phyloP scores from a whole-genome alignment of 2,329 filamentous ascomycete species.

The Colletotrichum sidae region DNA sequence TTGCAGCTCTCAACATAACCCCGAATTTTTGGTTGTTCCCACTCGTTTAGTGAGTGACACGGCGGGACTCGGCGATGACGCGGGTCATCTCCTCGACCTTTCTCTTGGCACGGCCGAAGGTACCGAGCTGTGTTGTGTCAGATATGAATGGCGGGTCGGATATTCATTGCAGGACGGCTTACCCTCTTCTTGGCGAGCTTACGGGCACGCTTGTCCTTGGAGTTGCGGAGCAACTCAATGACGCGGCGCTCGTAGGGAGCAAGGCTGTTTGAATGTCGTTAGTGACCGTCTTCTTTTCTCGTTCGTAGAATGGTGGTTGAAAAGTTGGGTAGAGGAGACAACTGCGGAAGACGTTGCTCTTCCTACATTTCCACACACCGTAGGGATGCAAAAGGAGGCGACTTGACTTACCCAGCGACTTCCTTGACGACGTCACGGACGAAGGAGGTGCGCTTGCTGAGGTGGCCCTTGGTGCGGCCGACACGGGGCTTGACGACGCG shows the following conservation, averaged over 20 bases:
- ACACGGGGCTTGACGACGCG: conserved; percentile 83
- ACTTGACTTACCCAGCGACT: conserved; percentile 87
- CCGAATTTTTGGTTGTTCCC: conserved; percentile 6
- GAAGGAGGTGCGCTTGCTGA: conserved; percentile 97
- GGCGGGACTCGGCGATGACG: conserved; percentile 96
- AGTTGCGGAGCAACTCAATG: conserved; percentile 98
- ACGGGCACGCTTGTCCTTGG: conserved; percentile 98
- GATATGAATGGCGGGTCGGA: conserved; percentile 30
- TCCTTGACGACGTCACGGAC: conserved; percentile 98
- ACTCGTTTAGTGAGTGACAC: conserved; percentile 66
- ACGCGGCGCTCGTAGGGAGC: conserved; percentile 98
- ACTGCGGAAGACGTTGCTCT: neutral
- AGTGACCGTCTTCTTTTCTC: conserved; percentile 38
- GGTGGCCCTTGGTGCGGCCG: conserved; percentile 91
- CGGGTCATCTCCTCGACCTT: conserved; percentile 99
- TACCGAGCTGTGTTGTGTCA: conserved; percentile 79
- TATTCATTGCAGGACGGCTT: conserved; percentile 54
- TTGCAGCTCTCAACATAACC: conserved; percentile 5
- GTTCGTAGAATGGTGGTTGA: neutral
- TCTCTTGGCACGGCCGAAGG: conserved; percentile 97
- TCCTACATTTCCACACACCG: too few relatives aligned
- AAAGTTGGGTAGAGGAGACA: neutral
- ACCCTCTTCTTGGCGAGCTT: conserved; percentile 99
- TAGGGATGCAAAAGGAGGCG: neutral
- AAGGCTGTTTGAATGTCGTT: conserved; percentile 65